Percentiles rank a stretch among this genome's conserved stretches.
Evolutionary conservation across 2,329 filamentous ascomycete genomes (phyloP).

Genomic region (Emericellopsis atlantica): DNA sequence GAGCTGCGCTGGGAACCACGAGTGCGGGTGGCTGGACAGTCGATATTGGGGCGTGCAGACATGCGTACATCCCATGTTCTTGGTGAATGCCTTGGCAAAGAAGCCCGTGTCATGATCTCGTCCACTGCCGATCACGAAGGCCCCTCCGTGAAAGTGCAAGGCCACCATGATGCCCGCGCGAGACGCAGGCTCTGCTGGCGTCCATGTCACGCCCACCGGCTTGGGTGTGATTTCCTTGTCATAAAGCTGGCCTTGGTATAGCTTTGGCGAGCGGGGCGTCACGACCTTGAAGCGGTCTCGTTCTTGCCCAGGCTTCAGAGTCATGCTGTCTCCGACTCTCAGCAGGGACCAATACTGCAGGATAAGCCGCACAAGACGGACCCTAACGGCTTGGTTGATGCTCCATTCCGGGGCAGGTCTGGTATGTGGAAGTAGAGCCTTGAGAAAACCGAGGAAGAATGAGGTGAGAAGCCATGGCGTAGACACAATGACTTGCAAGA

Average conservation of each 20-base stretch:
- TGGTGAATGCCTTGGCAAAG: conserved; percentile 9
- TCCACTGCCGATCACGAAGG: conserved; percentile 15
- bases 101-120: conserved; percentile 15
- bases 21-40: conserved; percentile 9
- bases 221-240: conserved; percentile 6
- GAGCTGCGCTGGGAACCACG: conserved; percentile 15
- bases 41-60: conserved; percentile 18
- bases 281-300: conserved; percentile 10
- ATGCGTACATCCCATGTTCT: conserved; percentile 9
- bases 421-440: conserved; percentile 2
- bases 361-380: conserved; percentile 3
- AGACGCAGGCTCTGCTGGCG: conserved; percentile 7
- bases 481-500: neutral
- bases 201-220: conserved; percentile 10
- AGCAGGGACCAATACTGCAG: conserved; percentile 3
- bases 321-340: conserved; percentile 4
- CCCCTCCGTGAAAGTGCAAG: conserved; percentile 19
- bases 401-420: conserved; percentile 2
- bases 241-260: conserved; percentile 7
- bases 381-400: conserved; percentile 4
- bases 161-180: conserved; percentile 5
- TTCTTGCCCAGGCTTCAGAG: conserved; percentile 7
- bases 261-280: conserved; percentile 4
- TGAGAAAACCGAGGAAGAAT: neutral
- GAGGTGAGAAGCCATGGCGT: conserved; percentile 1